Evolutionary conservation across 2,329 filamentous ascomycete genomes (phyloP), one percentile per base, ranked within the genome.

Genomic region (Diaporthe batatas): DNA sequence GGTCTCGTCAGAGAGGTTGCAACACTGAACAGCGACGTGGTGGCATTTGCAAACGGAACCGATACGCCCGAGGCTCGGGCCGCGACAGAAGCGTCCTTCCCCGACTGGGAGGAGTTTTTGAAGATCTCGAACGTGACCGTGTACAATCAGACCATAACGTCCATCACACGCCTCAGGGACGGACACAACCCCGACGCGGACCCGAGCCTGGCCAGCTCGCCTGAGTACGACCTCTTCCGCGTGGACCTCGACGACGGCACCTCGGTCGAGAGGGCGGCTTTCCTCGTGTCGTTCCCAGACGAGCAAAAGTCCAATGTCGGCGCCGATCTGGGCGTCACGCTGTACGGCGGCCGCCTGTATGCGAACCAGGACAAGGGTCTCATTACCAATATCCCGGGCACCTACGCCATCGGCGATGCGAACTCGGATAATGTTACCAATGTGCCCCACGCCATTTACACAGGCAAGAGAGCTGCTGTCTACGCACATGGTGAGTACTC

Each of bases 361-460:
- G 85, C 83, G 0, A 82, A 87, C 51, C 47, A 53, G 0, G 73
- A 79, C 2, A 81, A 80, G n/a, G 86, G 85, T 0, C 82, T 88
- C 73, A 76, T 81, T 18, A 90, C 89, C 0, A 91, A 85, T 68
- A 76, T 90, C 5, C 77, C 81, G 0, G 88, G 89, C 1, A 85
- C 91, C 0, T 91, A 87, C 76, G 89, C 87, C 6, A 79, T 91
- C 25, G 90, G 90, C 0, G 90, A 91, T 75, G 86, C 86, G 16
- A 91, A 91, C 79, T 86, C 85, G 42, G 89, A 91, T 69, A 86
- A 86, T n/a, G 82, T 83, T 11, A 91, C 89, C 3, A 91, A 91
- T 75, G 86, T 91, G 0, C 89, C 89, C 0, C 89, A 91, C 74
- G 90, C 90, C 0, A 84, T 91, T 76, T 91, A 83, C 77, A 87